These are phyloP conservation scores for Cymbopogon citratus DNA, from an alignment of 176 grass and related monocot genomes.

Conservation along the genomic window DNA sequence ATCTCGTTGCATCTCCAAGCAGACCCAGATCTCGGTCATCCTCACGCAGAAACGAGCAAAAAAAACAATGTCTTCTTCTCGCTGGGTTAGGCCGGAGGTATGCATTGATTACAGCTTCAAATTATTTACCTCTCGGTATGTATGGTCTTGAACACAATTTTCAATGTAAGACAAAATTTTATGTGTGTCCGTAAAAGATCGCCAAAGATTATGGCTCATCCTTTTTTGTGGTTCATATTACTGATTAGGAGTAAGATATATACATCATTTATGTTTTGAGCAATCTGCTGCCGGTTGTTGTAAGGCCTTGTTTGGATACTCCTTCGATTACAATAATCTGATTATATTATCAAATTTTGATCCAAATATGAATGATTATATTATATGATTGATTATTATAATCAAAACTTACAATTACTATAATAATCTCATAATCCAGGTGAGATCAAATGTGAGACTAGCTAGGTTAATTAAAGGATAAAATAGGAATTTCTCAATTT, in stretches of 20 bases:
- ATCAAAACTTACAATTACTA: too few species aligned
- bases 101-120: not conserved
- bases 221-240: not conserved
- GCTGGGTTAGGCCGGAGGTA: slow-evolving; percentile 34
- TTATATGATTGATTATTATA: too few species aligned
- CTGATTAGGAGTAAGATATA: not conserved
- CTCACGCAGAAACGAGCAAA: not conserved
- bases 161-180: not conserved
- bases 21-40: not conserved
- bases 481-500: too few species aligned
- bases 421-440: too few species aligned
- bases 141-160: not conserved
- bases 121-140: not conserved
- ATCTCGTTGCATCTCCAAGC: not conserved
- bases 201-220: not conserved
- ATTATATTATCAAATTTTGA: too few species aligned
- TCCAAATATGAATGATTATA: too few species aligned
- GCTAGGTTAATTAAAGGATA: too few species aligned
- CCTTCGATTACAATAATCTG: too few species aligned
- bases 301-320: too few species aligned
- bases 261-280: not conserved
- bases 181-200: not conserved
- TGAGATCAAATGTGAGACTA: too few species aligned
- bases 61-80: not conserved
- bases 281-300: not conserved